Evolutionary conservation across 1,284 basidiomycete genomes (phyloP), one percentile per base, ranked within the genome.

Genomic region (Irpex lacteus): DNA sequence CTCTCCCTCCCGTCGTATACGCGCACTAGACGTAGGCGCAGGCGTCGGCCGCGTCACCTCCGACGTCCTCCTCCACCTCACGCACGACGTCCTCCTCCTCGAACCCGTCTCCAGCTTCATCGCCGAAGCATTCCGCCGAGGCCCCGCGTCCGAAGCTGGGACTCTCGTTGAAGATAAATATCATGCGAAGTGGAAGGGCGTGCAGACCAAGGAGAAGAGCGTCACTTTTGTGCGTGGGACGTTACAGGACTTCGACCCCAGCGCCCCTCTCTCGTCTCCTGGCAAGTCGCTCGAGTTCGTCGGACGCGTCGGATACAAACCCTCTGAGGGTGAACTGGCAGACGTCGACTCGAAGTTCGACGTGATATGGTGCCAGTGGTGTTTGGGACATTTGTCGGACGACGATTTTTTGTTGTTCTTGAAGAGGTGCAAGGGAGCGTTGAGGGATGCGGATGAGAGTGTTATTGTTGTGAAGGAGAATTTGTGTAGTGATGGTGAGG

Each of bases 291-390:
- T 79, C 1, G 79, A 72, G 34, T 77, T 83, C 63, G 73, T 89
- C 37, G 85, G 83, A 64, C 83, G 88, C 19, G 77, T 90, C 6
- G 91, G 90, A 3, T 82, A 83, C 71, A 74, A 74, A 37, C 78
- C 85, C 2, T 62, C 71, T 15, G 66, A 61, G n/a, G 62, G 66
- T 6, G 13, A 47, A 6, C 5, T 47, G 9, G n/a, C 3, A 6
- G 71, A 75, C 19, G 55, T 70, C 2, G 80, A 81, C 59, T 77
- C 80, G 47, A 83, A 83, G 1, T 93, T 90, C 74, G 91, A 95
- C 76, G 82, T 95, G 13, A 85, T 96, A 64, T 95, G 94, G 96
- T 94, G 94, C 71, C 96, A 98, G 75, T 98, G 96, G 96, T 96
- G 95, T 79, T 81, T 97, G 11, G 92, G 92, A n/a, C 93, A 96